Evolutionary conservation across 164 flowering plant species (phyloP).

Genomic region (Vitis labrusca): DNA sequence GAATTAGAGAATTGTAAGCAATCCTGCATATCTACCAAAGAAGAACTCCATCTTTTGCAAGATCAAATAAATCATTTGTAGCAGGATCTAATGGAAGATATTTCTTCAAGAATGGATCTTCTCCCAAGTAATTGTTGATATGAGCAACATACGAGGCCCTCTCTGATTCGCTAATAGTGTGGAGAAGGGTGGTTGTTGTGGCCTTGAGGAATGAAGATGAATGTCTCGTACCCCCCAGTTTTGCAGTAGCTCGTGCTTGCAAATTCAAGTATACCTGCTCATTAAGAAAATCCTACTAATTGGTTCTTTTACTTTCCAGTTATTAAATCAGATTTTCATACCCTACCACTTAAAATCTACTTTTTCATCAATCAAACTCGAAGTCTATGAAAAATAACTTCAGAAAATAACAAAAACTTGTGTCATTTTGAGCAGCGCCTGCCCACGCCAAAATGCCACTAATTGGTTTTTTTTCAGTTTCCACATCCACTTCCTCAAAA

Average conservation of each 20-base stretch:
- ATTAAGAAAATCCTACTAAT: neutral
- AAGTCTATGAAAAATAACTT: too few relatives aligned
- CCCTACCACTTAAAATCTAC: neutral
- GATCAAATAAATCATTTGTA: constrained; percentile 38
- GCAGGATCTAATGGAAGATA: constrained; percentile 43
- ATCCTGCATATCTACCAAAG: constrained; percentile 28
- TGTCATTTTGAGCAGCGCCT: too few relatives aligned
- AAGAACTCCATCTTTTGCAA: constrained; percentile 52
- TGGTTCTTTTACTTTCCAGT: neutral
- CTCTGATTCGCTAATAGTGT: constrained; percentile 40
- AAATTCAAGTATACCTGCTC: constrained; percentile 34
- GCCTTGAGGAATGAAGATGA: constrained; percentile 41
- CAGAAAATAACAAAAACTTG: neutral
- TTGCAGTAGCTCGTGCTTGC: constrained; percentile 27
- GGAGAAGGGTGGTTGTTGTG: constrained; percentile 39
- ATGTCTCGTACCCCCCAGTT: constrained; percentile 31
- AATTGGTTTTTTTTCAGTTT: neutral
- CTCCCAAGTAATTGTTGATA: constrained; percentile 39
- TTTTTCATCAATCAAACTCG: neutral
- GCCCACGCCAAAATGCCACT: neutral
- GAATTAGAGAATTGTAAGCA: neutral
- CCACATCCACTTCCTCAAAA: neutral
- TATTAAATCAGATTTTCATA: neutral
- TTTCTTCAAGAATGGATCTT: constrained; percentile 37
- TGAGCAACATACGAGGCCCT: constrained; percentile 48